Evolutionary conservation across 306 rosid genomes (phyloP), one percentile per base, ranked within the genome.

Genomic region (Quercus gilva): DNA sequence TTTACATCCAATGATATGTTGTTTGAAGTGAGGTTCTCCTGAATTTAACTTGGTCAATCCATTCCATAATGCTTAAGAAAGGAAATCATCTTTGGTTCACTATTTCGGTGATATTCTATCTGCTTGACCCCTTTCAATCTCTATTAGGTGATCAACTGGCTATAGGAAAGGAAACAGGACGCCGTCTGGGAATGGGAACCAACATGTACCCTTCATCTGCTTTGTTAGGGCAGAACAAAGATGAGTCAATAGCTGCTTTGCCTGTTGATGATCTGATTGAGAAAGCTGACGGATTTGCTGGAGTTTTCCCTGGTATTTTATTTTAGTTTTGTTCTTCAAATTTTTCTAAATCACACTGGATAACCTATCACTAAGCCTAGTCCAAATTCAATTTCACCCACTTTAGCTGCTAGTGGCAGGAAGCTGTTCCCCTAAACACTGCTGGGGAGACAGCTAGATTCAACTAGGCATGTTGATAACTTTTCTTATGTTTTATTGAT

Each of bases 221-320:
- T 69, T 87, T 92, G 51, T 76, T 91, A 80, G 97, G 97, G 67
- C 86, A 89, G 83, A 83, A 91, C 64, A 92, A 86, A 74, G 96
- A 89, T 4, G 86, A 85, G 80, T 60, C 94, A 43, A 71, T 91
- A 43, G 79, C 79, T 75, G 75, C 88, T 71, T 86, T 92, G 79
- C 97, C 97, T n/a, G 92, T 90, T 79, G 97, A 92, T 77, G 97
- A 92, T 26, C 84, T 89, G 71, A 89, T 92, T 71, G 97, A 92
- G 78, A 90, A 92, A 72, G 95, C 97, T 29, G 96, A 92, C 84
- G 97, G 97, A 25, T 92, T 92, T 82, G 94, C 97, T 31, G 96
- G 96, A 19, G 97, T 92, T 78, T 91, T 89, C 81, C 97, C 97
- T 7, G 97, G 97, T 92, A 88, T 58, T 55, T 2, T 43, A 29